These are phyloP conservation scores for Fusarium sp. DNA, from an alignment of 2,329 filamentous ascomycete species.

Conservation along the genomic window DNA sequence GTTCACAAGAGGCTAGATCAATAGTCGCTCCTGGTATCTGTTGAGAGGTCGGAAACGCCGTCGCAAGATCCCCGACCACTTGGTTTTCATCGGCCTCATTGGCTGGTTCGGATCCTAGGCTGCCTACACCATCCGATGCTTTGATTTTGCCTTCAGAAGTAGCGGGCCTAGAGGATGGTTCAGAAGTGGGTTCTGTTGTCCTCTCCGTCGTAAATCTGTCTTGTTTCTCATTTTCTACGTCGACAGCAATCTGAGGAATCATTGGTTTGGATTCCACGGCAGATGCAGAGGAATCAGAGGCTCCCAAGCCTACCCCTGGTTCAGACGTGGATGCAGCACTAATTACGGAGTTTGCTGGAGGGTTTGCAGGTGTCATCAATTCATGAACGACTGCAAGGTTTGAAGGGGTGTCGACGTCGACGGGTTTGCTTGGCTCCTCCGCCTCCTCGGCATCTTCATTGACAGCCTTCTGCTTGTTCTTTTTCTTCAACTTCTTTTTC, in stretches of 20 bases:
- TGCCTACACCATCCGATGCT: slow-evolving; percentile 10
- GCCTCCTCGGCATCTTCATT: background rate
- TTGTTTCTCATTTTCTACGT: background rate
- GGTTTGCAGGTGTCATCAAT: background rate
- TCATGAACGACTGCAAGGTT: background rate
- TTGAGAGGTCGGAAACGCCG: slow-evolving; percentile 9
- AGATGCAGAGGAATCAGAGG: background rate
- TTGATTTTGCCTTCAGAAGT: slow-evolving; percentile 7
- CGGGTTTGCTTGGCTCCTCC: slow-evolving; percentile 2
- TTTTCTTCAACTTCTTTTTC: slow-evolving; percentile 16
- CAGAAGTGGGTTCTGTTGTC: background rate
- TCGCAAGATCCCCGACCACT: slow-evolving; percentile 11
- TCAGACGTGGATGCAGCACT: background rate
- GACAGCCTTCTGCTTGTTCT: background rate
- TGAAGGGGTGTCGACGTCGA: background rate
- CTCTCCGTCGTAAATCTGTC: background rate
- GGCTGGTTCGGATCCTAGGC: slow-evolving; percentile 18
- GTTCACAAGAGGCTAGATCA: background rate
- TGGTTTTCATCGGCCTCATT: slow-evolving; percentile 51
- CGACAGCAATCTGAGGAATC: background rate
- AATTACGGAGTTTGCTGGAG: background rate
- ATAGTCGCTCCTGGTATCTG: slow-evolving; percentile 20
- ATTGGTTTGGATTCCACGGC: background rate
- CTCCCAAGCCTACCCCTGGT: background rate
- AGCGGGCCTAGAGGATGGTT: background rate